phyloP scores from a whole-genome alignment of 2,329 filamentous ascomycete genomes.

The Madurella mycetomatis region DNA sequence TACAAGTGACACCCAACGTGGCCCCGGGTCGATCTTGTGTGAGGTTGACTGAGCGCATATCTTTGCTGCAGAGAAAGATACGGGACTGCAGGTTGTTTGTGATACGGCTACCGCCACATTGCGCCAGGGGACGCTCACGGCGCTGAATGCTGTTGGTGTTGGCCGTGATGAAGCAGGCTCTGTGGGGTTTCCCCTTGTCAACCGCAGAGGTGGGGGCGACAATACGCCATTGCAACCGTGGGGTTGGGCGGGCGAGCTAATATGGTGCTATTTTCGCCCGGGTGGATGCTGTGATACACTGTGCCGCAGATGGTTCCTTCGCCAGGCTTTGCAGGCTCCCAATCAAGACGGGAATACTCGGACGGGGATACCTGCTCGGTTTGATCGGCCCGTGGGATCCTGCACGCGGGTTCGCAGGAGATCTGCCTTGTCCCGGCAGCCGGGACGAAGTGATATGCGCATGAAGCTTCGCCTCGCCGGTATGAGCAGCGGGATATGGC shows the following conservation, averaged over 20 bases:
- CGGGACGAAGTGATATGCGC: not conserved
- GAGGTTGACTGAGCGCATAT: no score
- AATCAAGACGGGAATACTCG: not conserved
- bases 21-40: no score
- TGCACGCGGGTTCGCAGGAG: not conserved
- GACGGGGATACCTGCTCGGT: not conserved
- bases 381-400: constrained; percentile 10
- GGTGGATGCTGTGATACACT: constrained; percentile 14
- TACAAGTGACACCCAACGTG: no score
- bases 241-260: not conserved
- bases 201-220: not conserved
- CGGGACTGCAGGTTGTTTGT: no score
- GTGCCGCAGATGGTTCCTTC: constrained; percentile 18
- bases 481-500: no score
- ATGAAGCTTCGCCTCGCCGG: not conserved
- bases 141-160: no score
- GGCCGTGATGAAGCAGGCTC: no score
- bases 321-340: constrained; percentile 7
- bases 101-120: no score
- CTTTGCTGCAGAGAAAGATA: no score
- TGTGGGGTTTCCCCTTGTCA: no score
- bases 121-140: no score
- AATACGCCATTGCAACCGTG: no score
- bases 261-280: constrained; percentile 17
- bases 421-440: constrained; percentile 9